These are phyloP conservation scores for Polytolypa hystricis DNA, from an alignment of 2,329 filamentous ascomycete genomes.

Conservation along the genomic window DNA sequence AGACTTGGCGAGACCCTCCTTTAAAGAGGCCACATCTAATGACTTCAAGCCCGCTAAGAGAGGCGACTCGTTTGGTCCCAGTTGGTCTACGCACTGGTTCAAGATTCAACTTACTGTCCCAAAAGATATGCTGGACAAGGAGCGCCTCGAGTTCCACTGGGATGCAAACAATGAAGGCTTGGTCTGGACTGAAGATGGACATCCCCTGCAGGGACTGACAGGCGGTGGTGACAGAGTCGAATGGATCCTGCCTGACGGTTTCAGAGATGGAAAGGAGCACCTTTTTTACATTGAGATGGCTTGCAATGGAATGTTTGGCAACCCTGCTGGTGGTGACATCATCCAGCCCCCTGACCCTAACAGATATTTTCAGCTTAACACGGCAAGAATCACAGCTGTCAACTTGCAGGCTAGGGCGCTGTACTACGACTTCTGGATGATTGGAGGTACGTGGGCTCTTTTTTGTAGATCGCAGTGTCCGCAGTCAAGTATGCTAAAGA, in stretches of 20 bases:
- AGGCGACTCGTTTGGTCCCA: conserved; percentile 76
- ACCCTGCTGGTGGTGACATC: conserved; percentile 67
- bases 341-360: conserved; percentile 87
- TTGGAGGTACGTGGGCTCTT: conserved; percentile 39
- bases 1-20: conserved; percentile 65
- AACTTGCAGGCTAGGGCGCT: conserved; percentile 76
- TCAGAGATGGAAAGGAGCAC: conserved; percentile 76
- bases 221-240: conserved; percentile 80
- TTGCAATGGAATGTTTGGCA: conserved; percentile 97
- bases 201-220: conserved; percentile 81
- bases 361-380: conserved; percentile 62
- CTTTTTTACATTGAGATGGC: conserved; percentile 96
- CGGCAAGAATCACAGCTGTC: conserved; percentile 78
- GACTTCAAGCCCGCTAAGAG: conserved; percentile 63
- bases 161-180: conserved; percentile 91
- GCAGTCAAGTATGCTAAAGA: conserved; percentile 1
- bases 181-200: conserved; percentile 84
- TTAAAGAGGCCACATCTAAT: conserved; percentile 70
- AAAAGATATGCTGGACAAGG: conserved; percentile 57
- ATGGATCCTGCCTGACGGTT: conserved; percentile 77
- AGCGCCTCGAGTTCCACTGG: conserved; percentile 91
- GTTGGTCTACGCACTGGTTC: conserved; percentile 98
- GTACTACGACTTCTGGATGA: conserved; percentile 91
- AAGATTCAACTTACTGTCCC: conserved; percentile 71
- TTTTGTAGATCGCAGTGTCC: background rate